Evolutionary conservation across 2,329 filamentous ascomycete genomes (phyloP).

Genomic region (Fusarium sp.): DNA sequence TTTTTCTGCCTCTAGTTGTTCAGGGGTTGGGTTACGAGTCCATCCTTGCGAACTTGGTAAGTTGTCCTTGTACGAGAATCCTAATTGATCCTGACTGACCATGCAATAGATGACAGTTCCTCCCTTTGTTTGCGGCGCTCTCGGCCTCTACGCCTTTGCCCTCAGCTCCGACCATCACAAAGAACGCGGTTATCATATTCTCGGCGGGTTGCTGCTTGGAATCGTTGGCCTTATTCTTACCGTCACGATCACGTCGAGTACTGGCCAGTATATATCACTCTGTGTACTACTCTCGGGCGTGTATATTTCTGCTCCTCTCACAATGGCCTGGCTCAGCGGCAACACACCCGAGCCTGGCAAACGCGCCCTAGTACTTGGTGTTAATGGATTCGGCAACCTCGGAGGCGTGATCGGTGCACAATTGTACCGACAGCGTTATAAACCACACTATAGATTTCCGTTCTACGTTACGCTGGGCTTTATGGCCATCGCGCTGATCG

Average conservation of each 20-base stretch:
- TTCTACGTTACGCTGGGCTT: constrained; percentile 44
- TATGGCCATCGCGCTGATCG: constrained; percentile 35
- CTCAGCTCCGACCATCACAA: constrained; percentile 41
- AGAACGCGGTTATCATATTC: constrained; percentile 44
- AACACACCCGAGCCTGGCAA: constrained; percentile 47
- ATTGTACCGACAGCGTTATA: constrained; percentile 40
- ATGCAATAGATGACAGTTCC: constrained; percentile 42
- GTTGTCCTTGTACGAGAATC: background rate
- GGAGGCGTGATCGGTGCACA: constrained; percentile 44
- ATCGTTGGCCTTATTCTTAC: constrained; percentile 43
- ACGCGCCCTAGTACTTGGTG: constrained; percentile 44
- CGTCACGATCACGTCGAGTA: constrained; percentile 37
- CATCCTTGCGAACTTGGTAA: constrained; percentile 43
- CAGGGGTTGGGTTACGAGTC: constrained; percentile 45
- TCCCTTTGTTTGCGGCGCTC: constrained; percentile 43
- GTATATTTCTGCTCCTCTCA: constrained; percentile 44
- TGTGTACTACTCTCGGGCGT: constrained; percentile 43
- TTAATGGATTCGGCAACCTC: constrained; percentile 46
- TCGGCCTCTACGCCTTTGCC: constrained; percentile 44
- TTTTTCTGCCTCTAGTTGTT: constrained; percentile 44
- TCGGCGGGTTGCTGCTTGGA: constrained; percentile 39
- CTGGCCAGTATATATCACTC: constrained; percentile 40
- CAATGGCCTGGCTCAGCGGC: constrained; percentile 45
- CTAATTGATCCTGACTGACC: background rate
- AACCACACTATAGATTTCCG: constrained; percentile 40